Conservation (phyloP, 2,329 filamentous ascomycete genomes). For the Chrysoporthe austroafricana region DNA sequence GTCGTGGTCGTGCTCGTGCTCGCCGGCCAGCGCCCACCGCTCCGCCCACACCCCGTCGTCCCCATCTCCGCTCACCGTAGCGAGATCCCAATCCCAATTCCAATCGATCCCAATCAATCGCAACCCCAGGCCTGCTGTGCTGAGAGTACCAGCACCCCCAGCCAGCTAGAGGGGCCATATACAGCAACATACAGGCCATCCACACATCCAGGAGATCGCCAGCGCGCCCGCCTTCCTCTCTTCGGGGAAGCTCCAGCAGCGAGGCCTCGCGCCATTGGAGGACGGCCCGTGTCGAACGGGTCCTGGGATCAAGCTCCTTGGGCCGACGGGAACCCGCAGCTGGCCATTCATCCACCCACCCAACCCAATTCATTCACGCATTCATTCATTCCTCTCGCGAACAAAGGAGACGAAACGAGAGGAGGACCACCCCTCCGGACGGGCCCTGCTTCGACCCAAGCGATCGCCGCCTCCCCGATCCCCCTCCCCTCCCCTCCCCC, state of each 20-base stretch:
- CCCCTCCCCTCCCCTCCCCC: slow-evolving; percentile 7
- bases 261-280: not conserved
- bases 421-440: slow-evolving; percentile 9
- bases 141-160: too few relatives aligned
- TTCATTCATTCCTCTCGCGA: slow-evolving; percentile 3
- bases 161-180: too few relatives aligned
- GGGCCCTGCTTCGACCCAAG: not conserved
- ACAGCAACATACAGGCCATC: too few relatives aligned
- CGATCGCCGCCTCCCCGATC: not conserved
- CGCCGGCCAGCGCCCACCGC: slow-evolving; percentile 1
- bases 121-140: not conserved
- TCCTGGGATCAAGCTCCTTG: slow-evolving; percentile 22
- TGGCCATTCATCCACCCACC: not conserved
- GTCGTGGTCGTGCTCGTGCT: not conserved
- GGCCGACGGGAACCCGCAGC: slow-evolving; percentile 27
- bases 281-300: slow-evolving; percentile 11
- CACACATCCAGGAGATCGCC: too few relatives aligned
- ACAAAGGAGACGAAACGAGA: slow-evolving; percentile 15
- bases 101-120: not conserved
- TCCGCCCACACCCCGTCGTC: not conserved
- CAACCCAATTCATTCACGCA: too few relatives aligned
- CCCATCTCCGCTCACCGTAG: slow-evolving; percentile 8
- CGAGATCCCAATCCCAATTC: slow-evolving; percentile 5
- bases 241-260: not conserved
- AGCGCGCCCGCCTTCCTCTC: not conserved